Evolutionary conservation across 805 yeast species (phyloP).

Genomic region (Lipomyces mesembrius): DNA sequence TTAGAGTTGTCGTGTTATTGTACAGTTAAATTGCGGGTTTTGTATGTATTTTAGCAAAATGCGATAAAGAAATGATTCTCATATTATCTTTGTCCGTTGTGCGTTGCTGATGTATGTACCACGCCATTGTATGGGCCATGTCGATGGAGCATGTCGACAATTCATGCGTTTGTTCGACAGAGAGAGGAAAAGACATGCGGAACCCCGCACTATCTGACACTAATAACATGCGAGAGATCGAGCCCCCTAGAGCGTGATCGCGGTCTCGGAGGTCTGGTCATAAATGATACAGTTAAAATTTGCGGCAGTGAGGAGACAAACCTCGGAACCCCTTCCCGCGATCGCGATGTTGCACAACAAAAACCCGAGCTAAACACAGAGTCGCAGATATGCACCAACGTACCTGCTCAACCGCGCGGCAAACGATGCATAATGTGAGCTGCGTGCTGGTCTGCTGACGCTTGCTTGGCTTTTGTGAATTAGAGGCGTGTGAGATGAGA

Average conservation of each 20-base stretch:
- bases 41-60: conserved; percentile 3
- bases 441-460: too few species aligned
- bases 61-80: conserved; percentile 4
- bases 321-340: not conserved
- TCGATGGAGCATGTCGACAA: not conserved
- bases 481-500: too few species aligned
- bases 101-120: too few species aligned
- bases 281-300: too few species aligned
- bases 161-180: too few species aligned
- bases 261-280: too few species aligned
- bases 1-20: conserved; percentile 1
- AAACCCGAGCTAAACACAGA: too few species aligned
- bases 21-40: conserved; percentile 3
- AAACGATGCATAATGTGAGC: too few species aligned
- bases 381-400: too few species aligned
- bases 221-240: not conserved
- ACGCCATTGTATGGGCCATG: not conserved
- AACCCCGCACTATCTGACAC: not conserved
- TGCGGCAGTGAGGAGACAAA: too few species aligned
- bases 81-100: not conserved
- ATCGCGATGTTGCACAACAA: not conserved
- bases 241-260: not conserved
- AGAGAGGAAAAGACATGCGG: not conserved
- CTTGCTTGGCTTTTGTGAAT: too few species aligned
- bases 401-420: too few species aligned